These are phyloP conservation scores for Globisporangium mamillatum DNA, from an alignment of 352 stramenopile genomes.

Conservation along the genomic window DNA sequence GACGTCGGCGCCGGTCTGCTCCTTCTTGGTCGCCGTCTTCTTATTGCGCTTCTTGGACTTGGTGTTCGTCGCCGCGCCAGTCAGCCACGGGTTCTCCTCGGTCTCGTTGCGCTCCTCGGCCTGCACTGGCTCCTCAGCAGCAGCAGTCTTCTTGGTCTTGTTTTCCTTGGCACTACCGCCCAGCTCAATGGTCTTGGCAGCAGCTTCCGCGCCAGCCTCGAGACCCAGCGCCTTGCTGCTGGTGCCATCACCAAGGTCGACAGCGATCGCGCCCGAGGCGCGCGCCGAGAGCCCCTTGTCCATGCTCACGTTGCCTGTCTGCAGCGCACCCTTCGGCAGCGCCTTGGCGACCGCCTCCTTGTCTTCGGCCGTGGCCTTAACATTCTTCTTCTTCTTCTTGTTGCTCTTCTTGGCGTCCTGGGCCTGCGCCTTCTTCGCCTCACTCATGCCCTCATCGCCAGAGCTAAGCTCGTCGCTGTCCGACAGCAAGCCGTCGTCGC, in stretches of 20 bases:
- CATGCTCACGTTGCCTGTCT: slow-evolving; percentile 70
- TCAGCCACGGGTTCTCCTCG: slow-evolving; percentile 76
- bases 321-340: slow-evolving; percentile 47
- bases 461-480: slow-evolving; percentile 55
- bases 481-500: slow-evolving; percentile 65
- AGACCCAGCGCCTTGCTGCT: slow-evolving; percentile 15
- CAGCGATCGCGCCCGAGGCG: slow-evolving; percentile 55
- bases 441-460: slow-evolving; percentile 31
- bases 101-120: slow-evolving; percentile 9
- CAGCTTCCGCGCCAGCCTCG: slow-evolving; percentile 24
- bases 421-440: slow-evolving; percentile 30
- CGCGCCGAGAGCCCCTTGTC: slow-evolving; percentile 65
- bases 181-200: slow-evolving; percentile 30
- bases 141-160: not conserved
- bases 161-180: slow-evolving; percentile 24
- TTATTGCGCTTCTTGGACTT: slow-evolving; percentile 68
- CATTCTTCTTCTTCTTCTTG: slow-evolving; percentile 45
- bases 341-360: slow-evolving; percentile 50
- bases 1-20: slow-evolving; percentile 36
- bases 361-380: slow-evolving; percentile 48
- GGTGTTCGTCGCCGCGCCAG: slow-evolving; percentile 26
- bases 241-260: slow-evolving; percentile 62
- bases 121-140: slow-evolving; percentile 21
- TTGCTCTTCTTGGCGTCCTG: slow-evolving; percentile 21
- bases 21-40: slow-evolving; percentile 44